Evolutionary conservation across 2,329 filamentous ascomycete species (phyloP).

Genomic region (Aschersonia sp.): DNA sequence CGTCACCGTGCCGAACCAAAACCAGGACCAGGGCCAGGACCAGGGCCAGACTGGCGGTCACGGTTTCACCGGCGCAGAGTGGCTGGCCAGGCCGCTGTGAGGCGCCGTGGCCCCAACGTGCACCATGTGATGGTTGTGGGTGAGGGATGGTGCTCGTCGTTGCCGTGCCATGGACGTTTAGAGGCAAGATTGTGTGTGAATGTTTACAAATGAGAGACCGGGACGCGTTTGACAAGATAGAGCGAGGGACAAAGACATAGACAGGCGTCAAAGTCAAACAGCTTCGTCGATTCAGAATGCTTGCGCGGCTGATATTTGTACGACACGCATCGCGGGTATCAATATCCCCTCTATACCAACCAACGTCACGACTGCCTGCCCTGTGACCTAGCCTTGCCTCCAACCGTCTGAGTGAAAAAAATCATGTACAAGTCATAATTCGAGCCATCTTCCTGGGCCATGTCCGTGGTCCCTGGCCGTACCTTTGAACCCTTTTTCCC

Average conservation of each 20-base stretch:
- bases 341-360: not conserved
- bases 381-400: no score
- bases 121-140: no score
- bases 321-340: not conserved
- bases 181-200: no score
- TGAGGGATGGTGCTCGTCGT: no score
- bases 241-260: slow-evolving; percentile 5
- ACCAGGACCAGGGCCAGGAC: slow-evolving; percentile 7
- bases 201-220: no score
- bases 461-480: no score
- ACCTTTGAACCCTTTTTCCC: no score
- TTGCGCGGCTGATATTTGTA: not conserved
- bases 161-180: no score
- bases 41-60: not conserved
- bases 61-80: slow-evolving; percentile 8
- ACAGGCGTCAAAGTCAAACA: not conserved
- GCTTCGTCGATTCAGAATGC: not conserved
- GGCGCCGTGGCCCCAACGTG: no score
- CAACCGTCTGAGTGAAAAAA: no score
- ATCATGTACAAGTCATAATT: no score
- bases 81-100: slow-evolving; percentile 10
- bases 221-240: not conserved
- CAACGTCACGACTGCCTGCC: not conserved
- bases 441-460: no score
- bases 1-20: slow-evolving; percentile 10